Base-by-base conservation (phyloP, 208 protist genomes). In the Trypanosoma cruzi region DNA sequence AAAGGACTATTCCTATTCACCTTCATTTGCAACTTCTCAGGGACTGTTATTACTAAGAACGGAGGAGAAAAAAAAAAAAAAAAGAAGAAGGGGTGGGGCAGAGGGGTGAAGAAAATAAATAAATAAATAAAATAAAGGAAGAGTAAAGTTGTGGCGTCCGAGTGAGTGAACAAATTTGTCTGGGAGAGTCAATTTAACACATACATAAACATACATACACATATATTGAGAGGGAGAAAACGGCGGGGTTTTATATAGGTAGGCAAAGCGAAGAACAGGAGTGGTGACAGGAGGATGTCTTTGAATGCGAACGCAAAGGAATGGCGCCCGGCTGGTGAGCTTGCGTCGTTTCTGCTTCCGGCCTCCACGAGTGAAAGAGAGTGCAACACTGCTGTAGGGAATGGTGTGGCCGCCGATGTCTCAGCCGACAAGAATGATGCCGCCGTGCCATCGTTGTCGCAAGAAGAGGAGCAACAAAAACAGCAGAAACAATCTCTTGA, bases 251-350 rank as follows among this genome's bases (percentile, higher is more conserved):
- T 13, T 4, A 16, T 54, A 4, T 40, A n/a, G n/a, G n/a, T n/a
- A n/a, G n/a, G n/a, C n/a, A n/a, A n/a, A n/a, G n/a, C n/a, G n/a
- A 16, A 59, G 22, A 2, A 10, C 4, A 4, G 14, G 18, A 28
- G 24, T 32, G 26, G 53, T 8, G 49, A 52, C n/a, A 46, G 4
- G 20, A 37, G 6, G 20, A 72, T 64, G 54, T 55, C 50, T 56
- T 37, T 95, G 26, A 93, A 95, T 62, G 85, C 79, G 6, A 86
- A 92, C 46, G 90, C 90, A 36, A 82, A 73, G 57, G 90, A 95
- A 69, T 95, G 90, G 90, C 79, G 71, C 26, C 90, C 88, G n/a
- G 74, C 77, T 2, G 75, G 77, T 22, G 78, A 76, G 36, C 74
- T 86, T 54, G 71, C 71, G 1, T 64, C 73, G 34, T 69, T 92